phyloP scores from a whole-genome alignment of 1,284 basidiomycete species.

The Marasmius oreades region DNA sequence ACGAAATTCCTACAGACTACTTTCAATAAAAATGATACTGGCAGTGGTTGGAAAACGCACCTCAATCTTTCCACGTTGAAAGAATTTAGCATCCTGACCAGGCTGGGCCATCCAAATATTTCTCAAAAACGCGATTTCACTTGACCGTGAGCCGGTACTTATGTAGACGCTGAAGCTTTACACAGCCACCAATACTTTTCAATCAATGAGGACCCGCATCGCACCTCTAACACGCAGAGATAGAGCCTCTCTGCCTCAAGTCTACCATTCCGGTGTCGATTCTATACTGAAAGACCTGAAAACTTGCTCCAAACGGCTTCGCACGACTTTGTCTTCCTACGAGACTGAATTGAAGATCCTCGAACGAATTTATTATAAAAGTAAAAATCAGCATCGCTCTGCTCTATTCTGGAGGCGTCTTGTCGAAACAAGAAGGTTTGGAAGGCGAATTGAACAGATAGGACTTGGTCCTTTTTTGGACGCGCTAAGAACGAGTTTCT shows the following conservation, averaged over 20 bases:
- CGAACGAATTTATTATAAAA: conserved; percentile 72
- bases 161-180: background rate
- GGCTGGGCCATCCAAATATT: conserved; percentile 48
- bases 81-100: conserved; percentile 87
- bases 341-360: conserved; percentile 57
- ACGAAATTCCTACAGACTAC: conserved; percentile 64
- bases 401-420: conserved; percentile 71
- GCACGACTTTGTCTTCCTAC: conserved; percentile 38
- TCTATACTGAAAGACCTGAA: conserved; percentile 58
- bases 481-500: conserved; percentile 54
- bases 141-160: background rate
- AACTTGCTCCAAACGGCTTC: conserved; percentile 46
- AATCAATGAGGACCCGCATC: background rate
- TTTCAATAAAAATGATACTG: conserved; percentile 15
- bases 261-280: conserved; percentile 43
- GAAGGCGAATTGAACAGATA: conserved; percentile 42
- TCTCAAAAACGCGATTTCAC: background rate
- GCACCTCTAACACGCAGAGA: background rate
- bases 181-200: background rate
- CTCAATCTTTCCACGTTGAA: conserved; percentile 89
- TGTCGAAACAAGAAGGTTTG: conserved; percentile 56
- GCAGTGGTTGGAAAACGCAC: conserved; percentile 37
- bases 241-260: background rate
- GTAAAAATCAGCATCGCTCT: conserved; percentile 73
- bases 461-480: conserved; percentile 42